Evolutionary conservation across 257 asterid genomes (phyloP), one percentile per base, ranked within the genome.

Genomic region (Henckelia pumila): DNA sequence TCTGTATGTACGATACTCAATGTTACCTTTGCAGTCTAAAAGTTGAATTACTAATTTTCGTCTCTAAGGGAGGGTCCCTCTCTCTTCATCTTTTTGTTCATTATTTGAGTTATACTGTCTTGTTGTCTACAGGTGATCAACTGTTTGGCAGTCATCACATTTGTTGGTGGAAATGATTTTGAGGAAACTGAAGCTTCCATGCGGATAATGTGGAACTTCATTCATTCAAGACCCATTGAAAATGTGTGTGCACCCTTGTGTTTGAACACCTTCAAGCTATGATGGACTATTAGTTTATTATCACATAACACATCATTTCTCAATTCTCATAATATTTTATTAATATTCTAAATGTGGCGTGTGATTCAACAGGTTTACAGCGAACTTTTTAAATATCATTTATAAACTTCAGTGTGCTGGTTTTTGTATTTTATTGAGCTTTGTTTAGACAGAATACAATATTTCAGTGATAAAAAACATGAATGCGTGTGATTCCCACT

Each of bases 181-280:
- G 76, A 71, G 69, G 61, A 75, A 61, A 79, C 80, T 23, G 78
- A 79, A 75, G 67, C 70, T 40, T 37, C 80, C 26, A 75, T 79
- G 83, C 70, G 61, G 67, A 71, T 72, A n/a, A 24, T 79, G 14
- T 79, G 83, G 80, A 32, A 72, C 53, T 68, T 75, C 30, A 72
- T 75, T 52, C 9, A 59, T 37, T 52, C 64, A 10, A n/a, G n/a
- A n/a, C 26, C 66, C 23, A 59, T 52, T 55, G 73, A 61, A 35
- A 72, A 53, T 56, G 83, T 79, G 71, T 8, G 76, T 62, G 70
- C 35, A 3, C 22, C 63, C 29, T 28, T n/a, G 50, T 29, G 23
- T 50, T 23, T 25, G n/a, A 26, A 40, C 13, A 40, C 13, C n/a
- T 13, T 3, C 13, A 11, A 8, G 3, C 44, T 40, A 11, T 40